Evolutionary conservation across 179 eudicot species (phyloP).

Genomic region (Patellifolia procumbens): DNA sequence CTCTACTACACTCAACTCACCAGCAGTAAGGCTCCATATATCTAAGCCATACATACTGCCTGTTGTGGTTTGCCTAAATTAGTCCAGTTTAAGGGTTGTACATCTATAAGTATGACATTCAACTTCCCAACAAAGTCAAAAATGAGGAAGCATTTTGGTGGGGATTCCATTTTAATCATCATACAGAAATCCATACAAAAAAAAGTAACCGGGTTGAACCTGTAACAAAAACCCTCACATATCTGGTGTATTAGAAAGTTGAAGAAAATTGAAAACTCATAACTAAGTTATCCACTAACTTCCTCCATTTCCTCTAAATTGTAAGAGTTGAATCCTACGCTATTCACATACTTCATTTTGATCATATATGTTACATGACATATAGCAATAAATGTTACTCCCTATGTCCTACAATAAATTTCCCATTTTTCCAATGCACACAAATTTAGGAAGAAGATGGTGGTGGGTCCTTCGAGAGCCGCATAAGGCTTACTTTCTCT

Average conservation of each 20-base stretch:
- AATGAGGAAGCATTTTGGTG: neutral
- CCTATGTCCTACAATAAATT: too few species aligned
- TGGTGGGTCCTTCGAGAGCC: too few species aligned
- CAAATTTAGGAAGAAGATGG: too few species aligned
- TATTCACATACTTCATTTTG: too few species aligned
- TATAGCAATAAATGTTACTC: too few species aligned
- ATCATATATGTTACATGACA: too few species aligned
- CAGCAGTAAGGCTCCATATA: neutral
- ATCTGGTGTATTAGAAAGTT: neutral
- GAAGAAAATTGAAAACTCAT: neutral
- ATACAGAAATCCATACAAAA: too few species aligned
- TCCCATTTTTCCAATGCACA: too few species aligned
- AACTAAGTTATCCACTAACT: too few species aligned
- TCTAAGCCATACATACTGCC: neutral
- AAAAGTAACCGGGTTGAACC: neutral
- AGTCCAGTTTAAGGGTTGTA: neutral
- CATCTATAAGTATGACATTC: neutral
- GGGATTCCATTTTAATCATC: neutral
- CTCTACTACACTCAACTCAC: neutral
- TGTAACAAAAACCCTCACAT: neutral
- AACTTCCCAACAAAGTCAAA: neutral
- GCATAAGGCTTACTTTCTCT: too few species aligned
- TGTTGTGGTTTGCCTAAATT: neutral
- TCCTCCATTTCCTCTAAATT: too few species aligned
- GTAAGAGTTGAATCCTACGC: too few species aligned